These are phyloP conservation scores for Fusarium graminum DNA, from an alignment of 2,329 filamentous ascomycete genomes.

Conservation along the genomic window DNA sequence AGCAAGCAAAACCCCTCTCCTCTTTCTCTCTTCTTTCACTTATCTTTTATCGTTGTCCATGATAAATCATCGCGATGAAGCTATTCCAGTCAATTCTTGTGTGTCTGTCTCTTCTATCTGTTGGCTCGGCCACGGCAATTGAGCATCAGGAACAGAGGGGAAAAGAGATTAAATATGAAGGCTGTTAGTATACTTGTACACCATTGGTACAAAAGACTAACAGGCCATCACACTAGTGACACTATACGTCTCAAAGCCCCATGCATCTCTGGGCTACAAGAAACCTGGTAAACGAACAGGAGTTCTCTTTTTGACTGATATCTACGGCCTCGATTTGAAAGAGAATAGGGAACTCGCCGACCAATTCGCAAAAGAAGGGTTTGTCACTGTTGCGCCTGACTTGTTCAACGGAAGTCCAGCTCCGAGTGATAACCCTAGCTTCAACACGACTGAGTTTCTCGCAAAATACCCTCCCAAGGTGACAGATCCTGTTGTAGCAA, in stretches of 20 bases:
- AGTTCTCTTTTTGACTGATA: slow-evolving; percentile 34
- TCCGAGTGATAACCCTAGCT: not conserved
- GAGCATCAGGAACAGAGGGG: not conserved
- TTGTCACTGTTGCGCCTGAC: slow-evolving; percentile 26
- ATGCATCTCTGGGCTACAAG: slow-evolving; percentile 1
- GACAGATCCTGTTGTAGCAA: slow-evolving; percentile 32
- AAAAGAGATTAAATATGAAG: slow-evolving; percentile 11
- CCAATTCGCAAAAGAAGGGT: slow-evolving; percentile 29
- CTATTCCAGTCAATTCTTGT: too few relatives aligned
- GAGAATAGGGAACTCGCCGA: slow-evolving; percentile 30
- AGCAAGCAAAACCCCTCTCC: too few relatives aligned
- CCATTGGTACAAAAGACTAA: not conserved
- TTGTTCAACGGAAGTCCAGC: slow-evolving; percentile 23
- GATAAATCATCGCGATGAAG: too few relatives aligned
- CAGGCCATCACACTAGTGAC: slow-evolving; percentile 1
- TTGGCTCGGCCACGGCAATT: not conserved
- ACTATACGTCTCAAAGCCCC: slow-evolving; percentile 26
- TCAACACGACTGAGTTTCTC: slow-evolving; percentile 24
- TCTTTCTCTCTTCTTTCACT: too few relatives aligned
- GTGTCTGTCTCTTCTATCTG: not conserved
- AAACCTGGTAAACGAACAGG: slow-evolving; percentile 13
- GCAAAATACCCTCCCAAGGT: slow-evolving; percentile 17
- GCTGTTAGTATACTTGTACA: not conserved
- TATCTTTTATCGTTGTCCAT: too few relatives aligned
- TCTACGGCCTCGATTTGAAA: slow-evolving; percentile 24